Conservation (phyloP, 2,329 filamentous ascomycete genomes). For the Rhynchosporium agropyri region DNA sequence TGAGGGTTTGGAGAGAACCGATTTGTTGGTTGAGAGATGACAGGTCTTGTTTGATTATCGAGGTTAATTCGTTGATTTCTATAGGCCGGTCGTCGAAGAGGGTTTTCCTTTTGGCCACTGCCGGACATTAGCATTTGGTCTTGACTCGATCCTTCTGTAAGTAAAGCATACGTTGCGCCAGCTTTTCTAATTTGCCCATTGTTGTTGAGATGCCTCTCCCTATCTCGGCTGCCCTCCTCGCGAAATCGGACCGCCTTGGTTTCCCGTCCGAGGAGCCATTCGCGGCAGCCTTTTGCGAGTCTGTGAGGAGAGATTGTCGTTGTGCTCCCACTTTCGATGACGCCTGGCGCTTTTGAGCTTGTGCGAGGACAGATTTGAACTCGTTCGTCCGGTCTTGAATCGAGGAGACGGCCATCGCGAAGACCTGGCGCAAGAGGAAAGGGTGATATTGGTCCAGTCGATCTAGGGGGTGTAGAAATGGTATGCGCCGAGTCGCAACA, state of each 20-base stretch:
- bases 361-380: constrained; percentile 87
- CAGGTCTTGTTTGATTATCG: constrained; percentile 97
- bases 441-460: background rate
- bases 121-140: constrained; percentile 28
- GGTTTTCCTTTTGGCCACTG: constrained; percentile 92
- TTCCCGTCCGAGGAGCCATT: constrained; percentile 53
- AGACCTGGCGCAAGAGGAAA: constrained; percentile 1
- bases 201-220: constrained; percentile 88
- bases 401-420: constrained; percentile 65
- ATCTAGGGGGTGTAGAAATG: background rate
- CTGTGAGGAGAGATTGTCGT: constrained; percentile 76
- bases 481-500: constrained; percentile 11
- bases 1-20: constrained; percentile 75
- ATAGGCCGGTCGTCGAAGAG: constrained; percentile 96
- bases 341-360: constrained; percentile 79
- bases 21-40: constrained; percentile 86
- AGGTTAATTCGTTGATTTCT: constrained; percentile 96
- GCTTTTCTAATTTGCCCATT: constrained; percentile 91
- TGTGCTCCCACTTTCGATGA: constrained; percentile 77
- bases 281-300: constrained; percentile 68
- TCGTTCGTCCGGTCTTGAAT: constrained; percentile 97
- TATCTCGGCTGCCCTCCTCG: constrained; percentile 86
- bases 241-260: constrained; percentile 83
- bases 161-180: constrained; percentile 71
- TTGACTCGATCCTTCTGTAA: background rate